phyloP scores from a whole-genome alignment of 176 grass and related monocot genomes.

The Cocos nucifera region DNA sequence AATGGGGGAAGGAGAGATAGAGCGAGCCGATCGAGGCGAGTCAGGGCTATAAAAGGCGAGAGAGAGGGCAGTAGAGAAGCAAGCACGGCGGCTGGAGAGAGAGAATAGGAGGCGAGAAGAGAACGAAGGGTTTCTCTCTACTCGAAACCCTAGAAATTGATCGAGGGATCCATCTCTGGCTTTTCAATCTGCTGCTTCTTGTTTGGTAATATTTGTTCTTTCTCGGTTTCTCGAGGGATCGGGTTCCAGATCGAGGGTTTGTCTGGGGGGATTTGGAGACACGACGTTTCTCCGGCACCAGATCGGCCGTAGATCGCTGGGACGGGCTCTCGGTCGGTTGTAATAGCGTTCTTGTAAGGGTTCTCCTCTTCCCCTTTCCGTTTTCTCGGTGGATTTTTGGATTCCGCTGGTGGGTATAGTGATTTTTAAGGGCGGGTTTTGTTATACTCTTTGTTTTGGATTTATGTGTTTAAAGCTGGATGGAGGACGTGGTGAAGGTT shows the following conservation, averaged over 20 bases:
- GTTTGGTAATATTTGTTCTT: background rate
- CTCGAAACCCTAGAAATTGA: constrained; percentile 17
- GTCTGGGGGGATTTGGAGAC: background rate
- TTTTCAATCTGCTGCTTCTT: background rate
- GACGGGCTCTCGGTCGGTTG: background rate
- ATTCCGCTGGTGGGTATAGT: background rate
- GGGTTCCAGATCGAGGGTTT: constrained; percentile 6
- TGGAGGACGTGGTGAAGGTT: no score
- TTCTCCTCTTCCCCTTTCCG: background rate
- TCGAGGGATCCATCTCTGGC: background rate
- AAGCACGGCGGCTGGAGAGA: constrained; percentile 1
- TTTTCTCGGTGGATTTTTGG: constrained; percentile 6
- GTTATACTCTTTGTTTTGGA: background rate
- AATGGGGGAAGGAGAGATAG: background rate
- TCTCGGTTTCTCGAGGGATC: constrained; percentile 2
- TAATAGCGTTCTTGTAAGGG: constrained; percentile 6
- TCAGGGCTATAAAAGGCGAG: no score
- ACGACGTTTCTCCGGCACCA: background rate
- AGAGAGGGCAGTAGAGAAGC: background rate
- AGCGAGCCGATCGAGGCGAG: no score
- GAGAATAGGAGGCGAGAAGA: background rate
- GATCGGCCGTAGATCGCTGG: background rate
- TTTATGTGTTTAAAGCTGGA: background rate
- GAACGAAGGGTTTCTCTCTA: background rate
- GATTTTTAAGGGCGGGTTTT: background rate